These are phyloP conservation scores for Spergularia bocconei DNA, from an alignment of 148 eudicot genomes.

Conservation along the genomic window DNA sequence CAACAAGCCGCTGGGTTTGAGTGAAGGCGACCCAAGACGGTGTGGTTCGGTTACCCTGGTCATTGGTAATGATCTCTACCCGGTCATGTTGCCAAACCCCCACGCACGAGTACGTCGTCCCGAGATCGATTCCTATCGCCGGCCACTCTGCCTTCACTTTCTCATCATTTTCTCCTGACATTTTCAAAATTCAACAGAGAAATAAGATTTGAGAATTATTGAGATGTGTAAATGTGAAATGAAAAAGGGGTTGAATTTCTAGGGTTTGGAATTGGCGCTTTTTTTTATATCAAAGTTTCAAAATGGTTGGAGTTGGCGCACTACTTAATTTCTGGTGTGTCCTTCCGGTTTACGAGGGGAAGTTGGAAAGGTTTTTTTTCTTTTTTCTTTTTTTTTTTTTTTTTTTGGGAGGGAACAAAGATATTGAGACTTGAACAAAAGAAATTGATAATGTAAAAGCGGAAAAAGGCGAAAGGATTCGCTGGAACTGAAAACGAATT, in stretches of 20 bases:
- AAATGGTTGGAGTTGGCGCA: too few relatives aligned
- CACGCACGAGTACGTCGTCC: constrained; percentile 24
- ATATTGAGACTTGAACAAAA: too few relatives aligned
- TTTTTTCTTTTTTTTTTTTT: too few relatives aligned
- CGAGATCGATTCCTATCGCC: constrained; percentile 22
- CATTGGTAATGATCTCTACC: constrained; percentile 19
- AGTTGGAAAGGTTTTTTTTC: too few relatives aligned
- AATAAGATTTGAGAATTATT: neutral
- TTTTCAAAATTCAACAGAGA: constrained; percentile 6
- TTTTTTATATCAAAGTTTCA: too few relatives aligned
- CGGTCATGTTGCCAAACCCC: constrained; percentile 11
- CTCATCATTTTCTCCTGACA: neutral
- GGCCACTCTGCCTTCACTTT: neutral
- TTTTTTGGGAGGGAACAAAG: too few relatives aligned
- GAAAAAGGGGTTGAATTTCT: constrained; percentile 13
- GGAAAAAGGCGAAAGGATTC: too few relatives aligned
- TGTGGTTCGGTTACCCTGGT: constrained; percentile 21
- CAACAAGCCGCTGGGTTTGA: constrained; percentile 8
- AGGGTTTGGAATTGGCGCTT: neutral
- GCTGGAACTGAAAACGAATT: too few relatives aligned
- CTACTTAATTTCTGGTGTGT: too few relatives aligned
- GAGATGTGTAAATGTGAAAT: neutral
- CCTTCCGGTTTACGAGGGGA: too few relatives aligned
- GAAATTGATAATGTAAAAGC: too few relatives aligned
- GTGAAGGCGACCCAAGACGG: constrained; percentile 26